phyloP scores from a whole-genome alignment of 306 rosid genomes.

The Mimosa pudica region DNA sequence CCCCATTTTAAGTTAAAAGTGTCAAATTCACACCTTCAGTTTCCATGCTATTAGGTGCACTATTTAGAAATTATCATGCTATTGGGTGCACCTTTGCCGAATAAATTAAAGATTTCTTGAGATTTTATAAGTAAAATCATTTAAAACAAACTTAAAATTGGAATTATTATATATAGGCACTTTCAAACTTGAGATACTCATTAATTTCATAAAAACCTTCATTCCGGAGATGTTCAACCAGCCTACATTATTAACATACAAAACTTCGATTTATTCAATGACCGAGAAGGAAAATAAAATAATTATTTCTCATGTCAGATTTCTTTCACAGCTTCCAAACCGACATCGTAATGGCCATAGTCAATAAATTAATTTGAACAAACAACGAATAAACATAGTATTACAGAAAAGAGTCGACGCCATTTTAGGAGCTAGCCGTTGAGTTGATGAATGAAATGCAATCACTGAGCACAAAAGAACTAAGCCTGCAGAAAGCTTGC shows the following conservation, averaged over 20 bases:
- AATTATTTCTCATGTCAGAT: conserved; percentile 43
- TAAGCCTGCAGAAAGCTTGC: conserved; percentile 95
- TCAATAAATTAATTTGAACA: conserved; percentile 39
- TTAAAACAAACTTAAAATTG: neutral
- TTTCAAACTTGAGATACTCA: neutral
- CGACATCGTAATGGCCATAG: conserved; percentile 16
- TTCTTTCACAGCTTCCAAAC: conserved; percentile 35
- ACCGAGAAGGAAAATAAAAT: conserved; percentile 20
- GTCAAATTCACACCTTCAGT: no score
- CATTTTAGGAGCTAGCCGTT: conserved; percentile 10
- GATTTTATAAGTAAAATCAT: neutral
- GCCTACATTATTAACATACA: conserved; percentile 35
- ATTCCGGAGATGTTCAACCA: conserved; percentile 22
- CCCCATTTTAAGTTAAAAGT: no score
- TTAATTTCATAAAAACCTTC: neutral
- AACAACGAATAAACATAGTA: conserved; percentile 38
- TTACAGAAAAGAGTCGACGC: conserved; percentile 27
- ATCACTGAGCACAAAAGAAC: conserved; percentile 21
- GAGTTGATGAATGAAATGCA: conserved; percentile 28
- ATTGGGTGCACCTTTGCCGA: no score
- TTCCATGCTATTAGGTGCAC: no score
- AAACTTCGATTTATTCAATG: conserved; percentile 41
- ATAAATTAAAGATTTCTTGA: neutral
- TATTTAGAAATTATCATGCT: no score
- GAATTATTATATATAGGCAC: neutral